Evolutionary conservation across 108 stramenopile genomes (phyloP).

Genomic region (Nitzschia inconspicua): DNA sequence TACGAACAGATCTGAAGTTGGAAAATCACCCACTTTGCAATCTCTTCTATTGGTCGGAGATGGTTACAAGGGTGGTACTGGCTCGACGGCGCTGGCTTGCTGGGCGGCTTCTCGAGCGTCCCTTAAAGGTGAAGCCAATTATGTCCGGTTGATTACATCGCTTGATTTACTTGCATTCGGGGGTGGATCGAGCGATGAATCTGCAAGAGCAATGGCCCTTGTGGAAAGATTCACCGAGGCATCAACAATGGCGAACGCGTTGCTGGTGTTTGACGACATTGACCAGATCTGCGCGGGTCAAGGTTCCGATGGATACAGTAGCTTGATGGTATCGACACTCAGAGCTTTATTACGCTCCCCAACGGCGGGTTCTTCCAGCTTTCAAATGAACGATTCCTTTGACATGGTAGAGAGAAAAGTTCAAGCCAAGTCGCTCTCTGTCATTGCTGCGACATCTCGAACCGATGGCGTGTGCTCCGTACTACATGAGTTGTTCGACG

Average conservation of each 20-base stretch:
- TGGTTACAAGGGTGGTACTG: constrained; percentile 32
- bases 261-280: constrained; percentile 74
- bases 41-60: constrained; percentile 70
- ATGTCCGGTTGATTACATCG: constrained; percentile 66
- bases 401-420: constrained; percentile 1
- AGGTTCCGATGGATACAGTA: constrained; percentile 61
- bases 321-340: constrained; percentile 74
- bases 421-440: constrained; percentile 48
- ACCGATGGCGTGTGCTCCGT: constrained; percentile 61
- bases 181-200: constrained; percentile 54
- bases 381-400: constrained; percentile 15
- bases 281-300: constrained; percentile 70
- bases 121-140: constrained; percentile 46
- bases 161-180: constrained; percentile 59
- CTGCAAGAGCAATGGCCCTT: constrained; percentile 67
- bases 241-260: constrained; percentile 52
- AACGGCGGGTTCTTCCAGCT: constrained; percentile 42
- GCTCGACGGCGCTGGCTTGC: constrained; percentile 52
- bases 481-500: constrained; percentile 70
- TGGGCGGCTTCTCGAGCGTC: constrained; percentile 71
- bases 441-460: constrained; percentile 64
- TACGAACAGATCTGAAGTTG: neutral
- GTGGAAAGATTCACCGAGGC: constrained; percentile 66
- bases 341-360: constrained; percentile 69
- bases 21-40: constrained; percentile 8